These are phyloP conservation scores for Ophiostoma sp. DNA, from an alignment of 2,329 filamentous ascomycete species.

Conservation along the genomic window DNA sequence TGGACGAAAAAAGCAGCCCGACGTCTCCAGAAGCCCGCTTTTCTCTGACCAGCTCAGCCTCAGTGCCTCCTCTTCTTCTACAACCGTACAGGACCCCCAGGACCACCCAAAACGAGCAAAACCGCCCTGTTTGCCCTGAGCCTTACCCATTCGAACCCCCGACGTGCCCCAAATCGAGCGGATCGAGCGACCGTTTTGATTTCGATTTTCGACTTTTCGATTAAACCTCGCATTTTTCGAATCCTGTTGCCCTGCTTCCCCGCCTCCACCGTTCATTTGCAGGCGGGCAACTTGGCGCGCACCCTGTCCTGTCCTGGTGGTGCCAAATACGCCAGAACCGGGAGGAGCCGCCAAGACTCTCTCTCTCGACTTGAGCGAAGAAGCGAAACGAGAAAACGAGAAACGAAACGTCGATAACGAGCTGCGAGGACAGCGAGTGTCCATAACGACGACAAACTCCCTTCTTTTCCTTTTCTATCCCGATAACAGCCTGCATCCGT, in stretches of 20 bases:
- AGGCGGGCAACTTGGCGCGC: conserved; percentile 15
- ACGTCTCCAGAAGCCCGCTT: conserved; percentile 24
- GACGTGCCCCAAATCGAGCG: background rate
- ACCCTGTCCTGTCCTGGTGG: conserved; percentile 13
- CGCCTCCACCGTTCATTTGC: conserved; percentile 15
- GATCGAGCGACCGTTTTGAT: background rate
- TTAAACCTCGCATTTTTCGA: background rate
- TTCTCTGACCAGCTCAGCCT: conserved; percentile 27
- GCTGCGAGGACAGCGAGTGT: background rate
- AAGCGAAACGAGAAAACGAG: background rate
- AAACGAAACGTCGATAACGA: background rate
- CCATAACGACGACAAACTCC: background rate
- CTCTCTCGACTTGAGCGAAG: background rate
- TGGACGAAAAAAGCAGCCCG: conserved; percentile 17
- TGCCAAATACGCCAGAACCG: conserved; percentile 2
- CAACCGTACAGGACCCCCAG: background rate
- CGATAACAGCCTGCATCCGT: background rate
- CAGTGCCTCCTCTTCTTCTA: background rate
- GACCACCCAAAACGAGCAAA: no score
- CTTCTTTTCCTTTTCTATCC: background rate
- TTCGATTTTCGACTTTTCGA: background rate
- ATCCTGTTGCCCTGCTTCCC: background rate
- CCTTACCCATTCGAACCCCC: background rate
- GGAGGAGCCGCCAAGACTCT: conserved; percentile 12
- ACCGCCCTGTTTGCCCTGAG: background rate